Evolutionary conservation across 306 rosid genomes (phyloP).

Genomic region (Glycine tomentella): DNA sequence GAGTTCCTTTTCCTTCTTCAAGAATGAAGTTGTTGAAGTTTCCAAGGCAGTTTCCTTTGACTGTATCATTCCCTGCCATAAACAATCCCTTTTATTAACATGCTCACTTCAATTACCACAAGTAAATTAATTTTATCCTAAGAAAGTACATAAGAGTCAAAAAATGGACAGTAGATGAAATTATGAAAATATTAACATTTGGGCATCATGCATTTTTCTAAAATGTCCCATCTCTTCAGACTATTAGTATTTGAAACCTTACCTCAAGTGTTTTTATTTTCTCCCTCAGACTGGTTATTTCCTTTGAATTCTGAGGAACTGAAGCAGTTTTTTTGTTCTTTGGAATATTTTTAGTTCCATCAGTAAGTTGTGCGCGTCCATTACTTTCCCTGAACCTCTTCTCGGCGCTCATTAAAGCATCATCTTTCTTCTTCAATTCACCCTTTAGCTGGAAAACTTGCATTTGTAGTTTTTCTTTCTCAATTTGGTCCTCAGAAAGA

Average conservation of each 20-base stretch:
- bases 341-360: slow-evolving; percentile 55
- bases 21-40: slow-evolving; percentile 61
- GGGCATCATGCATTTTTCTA: slow-evolving; percentile 5
- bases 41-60: slow-evolving; percentile 75
- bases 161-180: slow-evolving; percentile 8
- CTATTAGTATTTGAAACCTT: slow-evolving; percentile 39
- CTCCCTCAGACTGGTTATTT: slow-evolving; percentile 71
- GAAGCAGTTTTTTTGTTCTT: slow-evolving; percentile 59
- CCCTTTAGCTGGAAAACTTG: slow-evolving; percentile 69
- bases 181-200: neutral
- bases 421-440: slow-evolving; percentile 76
- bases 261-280: slow-evolving; percentile 89
- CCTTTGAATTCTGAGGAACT: slow-evolving; percentile 61
- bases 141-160: neutral
- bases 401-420: slow-evolving; percentile 56
- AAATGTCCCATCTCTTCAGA: neutral
- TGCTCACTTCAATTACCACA: slow-evolving; percentile 21
- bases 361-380: slow-evolving; percentile 52
- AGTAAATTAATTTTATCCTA: neutral
- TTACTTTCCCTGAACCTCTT: slow-evolving; percentile 69
- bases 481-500: slow-evolving; percentile 68
- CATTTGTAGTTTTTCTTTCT: slow-evolving; percentile 74
- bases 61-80: slow-evolving; percentile 68
- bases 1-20: slow-evolving; percentile 79
- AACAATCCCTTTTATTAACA: slow-evolving; percentile 26